Evolutionary conservation across 1,284 basidiomycete species (phyloP), one percentile per base, ranked within the genome.

Genomic region (Ceratobasidium sp.): DNA sequence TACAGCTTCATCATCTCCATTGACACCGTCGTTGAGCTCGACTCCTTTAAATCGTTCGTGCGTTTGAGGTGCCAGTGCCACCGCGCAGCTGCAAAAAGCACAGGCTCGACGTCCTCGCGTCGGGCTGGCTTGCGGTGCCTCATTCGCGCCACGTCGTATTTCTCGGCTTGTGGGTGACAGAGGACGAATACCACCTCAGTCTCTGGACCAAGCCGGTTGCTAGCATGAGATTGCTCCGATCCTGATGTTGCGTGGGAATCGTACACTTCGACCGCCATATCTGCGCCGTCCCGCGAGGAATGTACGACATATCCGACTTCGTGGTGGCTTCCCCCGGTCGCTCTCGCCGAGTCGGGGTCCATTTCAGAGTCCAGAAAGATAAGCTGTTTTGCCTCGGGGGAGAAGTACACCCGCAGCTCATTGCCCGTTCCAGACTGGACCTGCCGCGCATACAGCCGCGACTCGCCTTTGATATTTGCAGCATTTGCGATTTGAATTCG

Each of bases 11-110:
- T 9, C 54, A 57, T 57, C 21, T 57, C 54, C 54, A 57, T 57
- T 30, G 14, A 6, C 8, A 57, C 54, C 26, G 21, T 11, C n/a
- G n/a, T n/a, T n/a, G 59, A 62, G n/a, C n/a, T n/a, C n/a, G n/a
- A n/a, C n/a, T n/a, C n/a, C n/a, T n/a, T n/a, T n/a, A n/a, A n/a
- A 32, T 57, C 26, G 43, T 86, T 85, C 55, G 78, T 82, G 59
- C 84, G 82, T 74, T 83, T 81, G 50, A 85, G 83, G 75, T 85
- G 84, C 76, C 69, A 47, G 32, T 72, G 7, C 38, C 38, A 72
- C 18, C 28, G 9, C 6, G 69, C 54, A 9, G 69, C 69, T 18
- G 69, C 54, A n/a, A 57, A 57, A 13, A 57, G 54, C 5, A 57
- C 54, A 7, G 6, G 14, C 54, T 57, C 54, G 9, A 52, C 49